A percentile compares a stretch with the other conserved stretches of the same genome.
Conservation (phyloP, 2,329 filamentous ascomycete genomes). For the Fusarium pseudoanthophilum region DNA sequence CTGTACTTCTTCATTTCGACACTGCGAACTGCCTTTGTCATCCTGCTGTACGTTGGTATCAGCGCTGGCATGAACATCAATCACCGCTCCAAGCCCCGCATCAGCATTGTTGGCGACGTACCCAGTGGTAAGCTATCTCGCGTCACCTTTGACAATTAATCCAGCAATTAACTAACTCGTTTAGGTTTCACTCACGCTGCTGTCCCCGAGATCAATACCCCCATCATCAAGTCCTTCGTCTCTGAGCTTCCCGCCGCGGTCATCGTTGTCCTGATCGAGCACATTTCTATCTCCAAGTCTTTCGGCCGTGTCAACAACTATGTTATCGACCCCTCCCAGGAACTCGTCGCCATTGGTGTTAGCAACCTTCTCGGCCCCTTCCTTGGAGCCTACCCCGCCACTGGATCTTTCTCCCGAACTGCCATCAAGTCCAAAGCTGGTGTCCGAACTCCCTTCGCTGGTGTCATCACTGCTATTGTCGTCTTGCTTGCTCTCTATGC, state of each 20-base stretch:
- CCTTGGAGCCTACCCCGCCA: conserved; percentile 84
- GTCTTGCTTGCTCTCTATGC: conserved; percentile 88
- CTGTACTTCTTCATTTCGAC: conserved; percentile 82
- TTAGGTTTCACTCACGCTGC: conserved; percentile 76
- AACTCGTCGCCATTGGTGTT: conserved; percentile 80
- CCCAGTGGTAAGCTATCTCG: conserved; percentile 66
- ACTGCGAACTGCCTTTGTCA: conserved; percentile 81
- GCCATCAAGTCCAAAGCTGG: conserved; percentile 96
- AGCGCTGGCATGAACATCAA: conserved; percentile 76
- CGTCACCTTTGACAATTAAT: neutral
- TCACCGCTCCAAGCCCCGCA: conserved; percentile 64
- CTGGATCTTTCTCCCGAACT: conserved; percentile 89
- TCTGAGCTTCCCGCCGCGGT: conserved; percentile 76
- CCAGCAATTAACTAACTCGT: neutral
- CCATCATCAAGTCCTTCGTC: conserved; percentile 71
- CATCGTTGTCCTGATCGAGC: conserved; percentile 82
- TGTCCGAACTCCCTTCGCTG: conserved; percentile 86
- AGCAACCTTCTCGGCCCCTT: conserved; percentile 81
- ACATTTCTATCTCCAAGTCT: conserved; percentile 85
- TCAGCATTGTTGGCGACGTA: conserved; percentile 74
- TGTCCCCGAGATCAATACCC: conserved; percentile 69
- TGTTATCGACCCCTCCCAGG: conserved; percentile 81
- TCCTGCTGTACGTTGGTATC: conserved; percentile 82
- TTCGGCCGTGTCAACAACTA: conserved; percentile 86
- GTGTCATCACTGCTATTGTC: conserved; percentile 83